Conservation (phyloP, 169 alveolate genomes). For the Perkinsus olseni region DNA sequence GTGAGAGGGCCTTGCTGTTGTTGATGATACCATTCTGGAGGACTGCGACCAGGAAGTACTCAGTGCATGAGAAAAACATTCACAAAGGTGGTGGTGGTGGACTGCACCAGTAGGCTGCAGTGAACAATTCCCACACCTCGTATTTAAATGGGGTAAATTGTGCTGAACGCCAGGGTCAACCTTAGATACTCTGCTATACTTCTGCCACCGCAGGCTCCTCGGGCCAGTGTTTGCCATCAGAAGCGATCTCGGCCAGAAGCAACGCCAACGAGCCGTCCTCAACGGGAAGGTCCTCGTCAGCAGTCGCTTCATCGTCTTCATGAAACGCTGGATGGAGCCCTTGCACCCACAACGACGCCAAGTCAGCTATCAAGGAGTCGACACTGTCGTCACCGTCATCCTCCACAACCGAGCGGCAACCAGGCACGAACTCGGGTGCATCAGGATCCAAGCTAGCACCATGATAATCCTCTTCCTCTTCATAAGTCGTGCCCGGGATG, state of each 20-base stretch:
- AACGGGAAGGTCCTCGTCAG: neutral
- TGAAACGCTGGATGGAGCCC: neutral
- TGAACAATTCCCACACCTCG: too few relatives aligned
- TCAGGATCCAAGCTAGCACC: neutral
- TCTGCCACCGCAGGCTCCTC: neutral
- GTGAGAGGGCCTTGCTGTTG: too few relatives aligned
- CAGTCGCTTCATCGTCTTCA: neutral
- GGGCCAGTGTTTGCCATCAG: too few relatives aligned
- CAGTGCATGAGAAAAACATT: too few relatives aligned
- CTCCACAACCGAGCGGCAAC: too few relatives aligned
- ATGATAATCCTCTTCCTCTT: neutral
- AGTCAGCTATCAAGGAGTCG: neutral
- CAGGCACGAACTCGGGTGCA: neutral
- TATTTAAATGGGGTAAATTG: too few relatives aligned
- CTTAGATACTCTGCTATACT: too few relatives aligned
- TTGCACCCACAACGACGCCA: neutral
- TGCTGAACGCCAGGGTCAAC: too few relatives aligned
- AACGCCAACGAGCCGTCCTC: neutral
- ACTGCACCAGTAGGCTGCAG: too few relatives aligned
- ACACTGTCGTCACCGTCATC: neutral
- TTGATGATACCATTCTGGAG: too few relatives aligned
- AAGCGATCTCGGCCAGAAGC: neutral
- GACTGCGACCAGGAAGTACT: too few relatives aligned
- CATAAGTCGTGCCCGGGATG: neutral
- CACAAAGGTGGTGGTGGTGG: too few relatives aligned